Base-by-base conservation (phyloP, 176 grass and related monocot genomes). In the Poa annua region DNA sequence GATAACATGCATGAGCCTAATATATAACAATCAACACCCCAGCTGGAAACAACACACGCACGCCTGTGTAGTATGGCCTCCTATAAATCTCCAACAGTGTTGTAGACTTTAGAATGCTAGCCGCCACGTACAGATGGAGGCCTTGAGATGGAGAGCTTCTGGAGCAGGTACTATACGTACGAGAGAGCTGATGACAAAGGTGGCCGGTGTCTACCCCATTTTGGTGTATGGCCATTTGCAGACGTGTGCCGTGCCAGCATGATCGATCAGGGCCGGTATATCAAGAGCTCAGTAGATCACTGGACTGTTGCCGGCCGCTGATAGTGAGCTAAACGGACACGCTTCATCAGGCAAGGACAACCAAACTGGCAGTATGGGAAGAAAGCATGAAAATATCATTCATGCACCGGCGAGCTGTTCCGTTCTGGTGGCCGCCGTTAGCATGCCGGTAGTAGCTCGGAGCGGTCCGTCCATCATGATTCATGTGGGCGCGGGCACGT, bases 171-270 rank as follows among this genome's bases (percentile, higher is more conserved):
- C 39, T 44, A 48, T 12, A 12, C 3, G 45, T n/a, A n/a, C n/a
- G n/a, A 12, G 45, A 48, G 45, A 48, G 11, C 45, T 1, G 45
- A 48, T 48, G 21, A 57, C 63, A 16, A 32, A 69, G 62, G n/a
- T n/a, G n/a, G n/a, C n/a, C 82, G n/a, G 7, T 51, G 70, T 65
- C 61, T 11, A 24, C 2, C 77, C 33, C 49, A 26, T 44, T 53
- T 84, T 45, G 79, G 81, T 17, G 32, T 11, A 20, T 56, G 17
- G 56, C 66, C 24, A 25, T n/a, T n/a, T n/a, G n/a, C n/a, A 29
- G 66, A 35, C 7, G 56, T 34, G 74, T n/a, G 35, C 17, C 41
- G 41, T 53, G 22, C 44, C 50, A 8, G 51, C 15, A 12, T 17
- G 11, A 12, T 33, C 8, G 4, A 2, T 29, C 29, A 29, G 36